Base-by-base conservation (phyloP, 495 filamentous ascomycete species). In the Aspergillus egyptiacus region DNA sequence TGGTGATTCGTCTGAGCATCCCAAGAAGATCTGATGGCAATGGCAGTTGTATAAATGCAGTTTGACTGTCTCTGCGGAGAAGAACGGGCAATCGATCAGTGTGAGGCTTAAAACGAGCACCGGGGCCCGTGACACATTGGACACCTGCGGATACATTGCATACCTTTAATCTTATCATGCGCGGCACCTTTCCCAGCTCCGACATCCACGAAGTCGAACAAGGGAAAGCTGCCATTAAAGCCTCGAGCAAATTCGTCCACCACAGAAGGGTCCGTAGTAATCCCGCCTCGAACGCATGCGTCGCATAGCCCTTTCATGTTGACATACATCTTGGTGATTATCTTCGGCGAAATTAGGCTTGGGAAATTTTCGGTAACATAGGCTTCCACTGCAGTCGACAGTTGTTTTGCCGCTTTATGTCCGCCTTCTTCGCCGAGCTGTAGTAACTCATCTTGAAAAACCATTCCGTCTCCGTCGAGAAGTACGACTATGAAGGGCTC, bases 1-100 rank as follows among this genome's bases (percentile, higher is more conserved):
- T 27, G 80, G 78, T 47, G 79, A 78, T 63, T 90, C 85, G 51
- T 87, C 84, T 17, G 84, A 85, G 51, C 88, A 83, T 10, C 88
- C 89, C 35, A 95, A 70, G 38, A 91, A 68, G 33, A 94, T 82
- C 51, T 90, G 87, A 56, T 84, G 85, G 66, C 89, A 94, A 62
- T 89, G 86, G 58, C 73, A 77, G 56, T 91, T 78, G 67, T 80
- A 73, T 38, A 82, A 58, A 63, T 81, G 71, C 20, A 82, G 62
- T 77, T 79, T 81, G 71, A 77, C 87, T 54, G 68, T 80, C 71
- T 89, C 89, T 91, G 67, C 11, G 48, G 25, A n/a, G n/a, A 34
- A 37, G 27, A 46, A 50, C 24, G 22, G 37, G 43, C 31, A 47
- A 48, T 39, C 42, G 18, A 20, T 56, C 36, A 54, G 48, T 42